Base-by-base conservation (phyloP, 352 stramenopile genomes). In the Pythium dissimile region DNA sequence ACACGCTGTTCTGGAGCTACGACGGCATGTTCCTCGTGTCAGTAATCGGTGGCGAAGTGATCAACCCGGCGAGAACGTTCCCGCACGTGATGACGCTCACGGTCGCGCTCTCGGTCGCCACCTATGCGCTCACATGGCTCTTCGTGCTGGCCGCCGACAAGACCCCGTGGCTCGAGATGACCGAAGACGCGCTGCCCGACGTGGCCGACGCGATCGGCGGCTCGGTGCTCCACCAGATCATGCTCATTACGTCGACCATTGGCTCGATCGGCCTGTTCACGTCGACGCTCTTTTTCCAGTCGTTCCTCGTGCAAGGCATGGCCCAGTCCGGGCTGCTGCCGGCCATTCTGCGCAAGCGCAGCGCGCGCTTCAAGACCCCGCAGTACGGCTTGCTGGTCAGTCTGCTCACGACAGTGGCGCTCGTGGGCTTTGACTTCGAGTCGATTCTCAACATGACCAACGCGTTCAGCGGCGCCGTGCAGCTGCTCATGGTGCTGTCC, bases 1-100 rank as follows among this genome's bases (percentile, higher is more conserved):
- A 96, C 64, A 95, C 94, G 46, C 66, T 98, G 18, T 97, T 97
- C 64, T 98, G 93, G 93, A 97, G 95, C 71, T 83, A 95, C 24
- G 97, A 97, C 59, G 89, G 77, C 26, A 97, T 95, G 64, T 88
- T 97, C 62, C 65, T 64, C 24, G 82, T 77, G 0, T 88, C 80
- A 15, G 76, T 71, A 0, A 94, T 96, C 66, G 87, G 86, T 10
- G 88, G 72, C 11, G 84, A 97, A 54, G 83, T 97, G 26, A 59
- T 83, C 4, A 80, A 91, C 65, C 83, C 63, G 10, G 50, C 63
- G 21, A 44, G 58, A 27, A 59, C 46, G 6, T 74, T 61, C 24
- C 62, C 67, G 12, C 49, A 64, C 32, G 88, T 83, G 0, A 91
- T 98, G 63, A 69, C 83, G 41, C 59, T 86, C 37, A 57, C 95